phyloP scores from a whole-genome alignment of 768 basidiomycete genomes.

The Vararia minispora region DNA sequence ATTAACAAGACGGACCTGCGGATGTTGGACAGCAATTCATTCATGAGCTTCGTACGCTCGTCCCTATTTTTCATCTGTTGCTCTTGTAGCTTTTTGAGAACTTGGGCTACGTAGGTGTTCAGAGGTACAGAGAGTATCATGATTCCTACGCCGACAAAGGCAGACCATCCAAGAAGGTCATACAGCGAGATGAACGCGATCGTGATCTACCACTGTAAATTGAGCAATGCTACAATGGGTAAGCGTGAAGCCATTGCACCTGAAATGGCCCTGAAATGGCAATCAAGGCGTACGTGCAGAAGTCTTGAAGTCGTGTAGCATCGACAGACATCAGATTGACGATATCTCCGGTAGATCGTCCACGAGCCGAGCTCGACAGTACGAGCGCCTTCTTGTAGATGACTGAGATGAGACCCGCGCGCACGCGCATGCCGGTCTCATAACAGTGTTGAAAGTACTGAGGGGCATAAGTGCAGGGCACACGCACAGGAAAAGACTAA shows the following conservation, averaged over 20 bases:
- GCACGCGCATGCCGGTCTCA: constrained; percentile 88
- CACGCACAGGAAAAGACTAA: constrained; percentile 16
- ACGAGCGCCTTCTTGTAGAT: constrained; percentile 84
- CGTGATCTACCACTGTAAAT: too few relatives aligned
- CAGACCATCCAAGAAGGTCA: constrained; percentile 82
- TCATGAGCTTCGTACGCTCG: constrained; percentile 77
- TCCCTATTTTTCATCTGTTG: constrained; percentile 93
- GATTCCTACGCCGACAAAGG: constrained; percentile 80
- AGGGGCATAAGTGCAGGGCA: not conserved
- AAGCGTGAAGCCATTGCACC: constrained; percentile 23
- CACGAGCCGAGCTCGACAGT: constrained; percentile 76
- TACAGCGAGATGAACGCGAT: constrained; percentile 89
- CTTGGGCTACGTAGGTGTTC: constrained; percentile 60
- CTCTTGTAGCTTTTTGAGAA: constrained; percentile 68
- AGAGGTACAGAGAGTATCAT: constrained; percentile 78
- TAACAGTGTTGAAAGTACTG: constrained; percentile 82
- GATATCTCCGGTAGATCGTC: constrained; percentile 80
- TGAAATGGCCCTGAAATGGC: constrained; percentile 80
- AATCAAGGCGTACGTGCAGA: constrained; percentile 78
- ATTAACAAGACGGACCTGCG: constrained; percentile 38
- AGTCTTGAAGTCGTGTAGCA: constrained; percentile 65
- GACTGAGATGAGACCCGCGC: constrained; percentile 74
- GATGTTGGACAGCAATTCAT: constrained; percentile 87
- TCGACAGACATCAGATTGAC: constrained; percentile 93
- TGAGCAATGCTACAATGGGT: not conserved